Evolutionary conservation across 441 rosid genomes (phyloP).

Genomic region (Melastoma candidum): DNA sequence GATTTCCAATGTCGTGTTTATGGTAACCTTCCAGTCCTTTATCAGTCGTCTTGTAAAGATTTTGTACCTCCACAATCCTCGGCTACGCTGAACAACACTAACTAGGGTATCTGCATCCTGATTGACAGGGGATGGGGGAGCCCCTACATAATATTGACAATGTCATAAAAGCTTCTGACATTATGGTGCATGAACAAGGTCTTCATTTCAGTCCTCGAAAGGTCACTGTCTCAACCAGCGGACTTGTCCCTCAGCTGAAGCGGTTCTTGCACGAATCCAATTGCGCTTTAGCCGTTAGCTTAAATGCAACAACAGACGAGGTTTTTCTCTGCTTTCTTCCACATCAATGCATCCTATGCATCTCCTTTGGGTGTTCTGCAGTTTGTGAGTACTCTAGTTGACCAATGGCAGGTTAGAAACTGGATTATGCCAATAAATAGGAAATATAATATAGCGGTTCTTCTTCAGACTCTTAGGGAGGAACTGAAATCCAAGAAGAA

Average conservation of each 20-base stretch:
- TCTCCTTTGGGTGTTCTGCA: constrained; percentile 1
- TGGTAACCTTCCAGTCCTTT: no score
- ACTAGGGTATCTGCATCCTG: no score
- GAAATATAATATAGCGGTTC: constrained; percentile 60
- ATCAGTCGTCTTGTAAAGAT: no score
- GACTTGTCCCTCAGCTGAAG: constrained; percentile 83
- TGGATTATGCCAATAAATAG: constrained; percentile 92
- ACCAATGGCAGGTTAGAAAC: constrained; percentile 58
- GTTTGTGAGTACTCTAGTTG: background rate
- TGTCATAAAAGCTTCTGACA: constrained; percentile 72
- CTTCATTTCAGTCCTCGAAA: constrained; percentile 63
- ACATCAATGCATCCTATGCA: background rate
- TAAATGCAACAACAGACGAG: constrained; percentile 95
- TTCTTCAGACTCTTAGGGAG: constrained; percentile 68
- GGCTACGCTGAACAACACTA: no score
- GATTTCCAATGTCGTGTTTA: constrained; percentile 74
- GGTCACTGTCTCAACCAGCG: constrained; percentile 92
- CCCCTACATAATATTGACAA: constrained; percentile 79
- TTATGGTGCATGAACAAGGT: constrained; percentile 63
- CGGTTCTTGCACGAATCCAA: constrained; percentile 64
- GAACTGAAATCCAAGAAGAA: constrained; percentile 49
- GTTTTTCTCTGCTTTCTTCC: constrained; percentile 20
- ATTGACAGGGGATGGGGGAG: constrained; percentile 90
- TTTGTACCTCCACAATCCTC: no score
- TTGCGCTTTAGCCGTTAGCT: constrained; percentile 87